Evolutionary conservation across 257 asterid species (phyloP), one percentile per base, ranked within the genome.

Genomic region (Scutellaria minor): DNA sequence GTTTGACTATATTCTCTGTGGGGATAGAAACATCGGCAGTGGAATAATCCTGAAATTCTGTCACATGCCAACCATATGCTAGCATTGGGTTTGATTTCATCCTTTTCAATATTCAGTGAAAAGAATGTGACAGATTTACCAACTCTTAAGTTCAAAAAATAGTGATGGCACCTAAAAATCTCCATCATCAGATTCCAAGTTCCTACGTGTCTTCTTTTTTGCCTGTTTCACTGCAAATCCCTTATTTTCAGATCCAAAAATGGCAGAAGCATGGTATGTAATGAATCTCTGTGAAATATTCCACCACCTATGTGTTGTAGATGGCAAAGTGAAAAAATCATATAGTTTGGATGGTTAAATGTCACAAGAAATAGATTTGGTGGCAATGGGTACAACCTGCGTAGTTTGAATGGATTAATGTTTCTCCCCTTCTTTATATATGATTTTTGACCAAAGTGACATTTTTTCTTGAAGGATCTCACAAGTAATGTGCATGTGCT

Each of bases 401-500:
- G 27, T 27, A 27, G 37, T 20, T 57, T 13, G 6, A 12, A 57
- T 27, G 37, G 11, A n/a, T 27, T 27, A 11, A 57, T 27, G 11
- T 57, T 57, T 57, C 24, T 4, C 10, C 59, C 37, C 27, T 18
- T 45, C 50, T 45, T 18, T 53, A 13, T 6, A 18, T 53, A n/a
- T n/a, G n/a, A 5, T 18, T 53, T 53, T 55, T 55, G 61, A 22
- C n/a, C 61, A 10, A 56, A 56, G 63, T 24, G 63, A 7, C 56
- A 64, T 64, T 20, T 41, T 20, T 64, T 45, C 24, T 12, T 35
- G 72, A 7, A 39, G 52, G 14, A 18, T 27, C 41, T 15, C 37
- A 31, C 37, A 31, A 2, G 37, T 2, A 31, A 31, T 4, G 4
- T 31, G 37, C 37, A 31, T 31, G 37, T 31, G 37, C 37, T 31